Percentiles rank a stretch among this genome's conserved stretches.
phyloP scores from a whole-genome alignment of 257 asterid species.

The Solanum dulcamara region DNA sequence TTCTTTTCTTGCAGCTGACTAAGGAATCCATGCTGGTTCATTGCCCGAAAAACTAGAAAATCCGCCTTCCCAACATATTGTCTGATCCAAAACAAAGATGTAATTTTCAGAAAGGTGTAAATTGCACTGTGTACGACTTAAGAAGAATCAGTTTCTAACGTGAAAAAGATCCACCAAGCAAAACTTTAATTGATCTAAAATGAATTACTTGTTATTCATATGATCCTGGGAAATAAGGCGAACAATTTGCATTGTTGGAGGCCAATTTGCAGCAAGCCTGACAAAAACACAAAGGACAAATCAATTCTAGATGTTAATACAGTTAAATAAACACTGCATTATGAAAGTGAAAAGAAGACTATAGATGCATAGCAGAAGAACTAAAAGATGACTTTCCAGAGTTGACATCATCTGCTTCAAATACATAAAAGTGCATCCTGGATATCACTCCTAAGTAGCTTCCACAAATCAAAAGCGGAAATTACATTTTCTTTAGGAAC shows the following conservation, averaged over 20 bases:
- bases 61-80: conserved; percentile 96
- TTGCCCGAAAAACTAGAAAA: conserved; percentile 92
- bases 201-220: conserved; percentile 94
- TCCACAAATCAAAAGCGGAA: background rate
- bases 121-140: background rate
- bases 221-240: conserved; percentile 98
- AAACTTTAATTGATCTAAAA: background rate
- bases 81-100: conserved; percentile 28
- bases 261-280: conserved; percentile 99
- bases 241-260: conserved; percentile 88
- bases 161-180: background rate
- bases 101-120: background rate
- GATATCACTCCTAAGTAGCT: background rate
- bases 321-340: background rate
- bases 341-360: background rate
- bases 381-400: background rate
- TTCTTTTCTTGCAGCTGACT: conserved; percentile 98
- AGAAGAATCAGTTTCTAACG: background rate
- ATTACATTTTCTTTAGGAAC: background rate
- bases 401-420: background rate
- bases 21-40: conserved; percentile 99
- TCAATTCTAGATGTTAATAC: background rate
- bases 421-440: background rate
- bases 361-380: background rate
- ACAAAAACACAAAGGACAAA: background rate